phyloP scores from a whole-genome alignment of 2,329 filamentous ascomycete genomes.

The Claviceps pusilla region DNA sequence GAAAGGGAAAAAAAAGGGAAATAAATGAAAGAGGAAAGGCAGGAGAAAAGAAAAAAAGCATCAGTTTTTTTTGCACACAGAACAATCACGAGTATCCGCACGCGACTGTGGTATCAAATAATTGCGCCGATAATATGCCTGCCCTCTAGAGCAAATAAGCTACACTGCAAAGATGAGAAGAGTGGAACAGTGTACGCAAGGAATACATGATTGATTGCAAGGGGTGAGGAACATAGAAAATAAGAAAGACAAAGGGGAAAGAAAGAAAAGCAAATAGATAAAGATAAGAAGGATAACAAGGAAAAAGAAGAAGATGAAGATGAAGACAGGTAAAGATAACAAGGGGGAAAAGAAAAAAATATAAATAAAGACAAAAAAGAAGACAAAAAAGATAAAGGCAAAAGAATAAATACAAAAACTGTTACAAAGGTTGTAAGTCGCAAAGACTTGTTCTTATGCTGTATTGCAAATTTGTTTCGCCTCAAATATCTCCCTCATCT shows the following conservation, averaged over 20 bases:
- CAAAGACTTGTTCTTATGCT: neutral
- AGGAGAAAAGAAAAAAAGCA: too few relatives aligned
- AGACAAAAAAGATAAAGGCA: too few relatives aligned
- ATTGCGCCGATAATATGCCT: neutral
- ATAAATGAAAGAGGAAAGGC: too few relatives aligned
- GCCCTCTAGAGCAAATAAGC: neutral
- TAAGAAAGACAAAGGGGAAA: neutral
- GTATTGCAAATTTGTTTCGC: neutral
- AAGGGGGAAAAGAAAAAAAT: too few relatives aligned
- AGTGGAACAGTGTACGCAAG: neutral
- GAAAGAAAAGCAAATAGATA: neutral
- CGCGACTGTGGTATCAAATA: neutral
- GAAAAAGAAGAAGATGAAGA: too few relatives aligned
- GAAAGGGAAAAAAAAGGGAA: too few relatives aligned
- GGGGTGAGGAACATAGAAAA: neutral
- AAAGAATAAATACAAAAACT: neutral
- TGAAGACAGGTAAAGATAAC: too few relatives aligned
- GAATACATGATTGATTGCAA: neutral
- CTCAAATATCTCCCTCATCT: neutral
- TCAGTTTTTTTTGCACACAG: too few relatives aligned
- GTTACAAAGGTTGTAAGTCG: neutral
- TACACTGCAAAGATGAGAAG: too few relatives aligned
- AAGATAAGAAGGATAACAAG: too few relatives aligned
- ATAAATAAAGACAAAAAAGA: too few relatives aligned
- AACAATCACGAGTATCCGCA: too few relatives aligned